These are phyloP conservation scores for Phaeotremella skinneri DNA, from an alignment of 768 basidiomycete species.

Conservation along the genomic window DNA sequence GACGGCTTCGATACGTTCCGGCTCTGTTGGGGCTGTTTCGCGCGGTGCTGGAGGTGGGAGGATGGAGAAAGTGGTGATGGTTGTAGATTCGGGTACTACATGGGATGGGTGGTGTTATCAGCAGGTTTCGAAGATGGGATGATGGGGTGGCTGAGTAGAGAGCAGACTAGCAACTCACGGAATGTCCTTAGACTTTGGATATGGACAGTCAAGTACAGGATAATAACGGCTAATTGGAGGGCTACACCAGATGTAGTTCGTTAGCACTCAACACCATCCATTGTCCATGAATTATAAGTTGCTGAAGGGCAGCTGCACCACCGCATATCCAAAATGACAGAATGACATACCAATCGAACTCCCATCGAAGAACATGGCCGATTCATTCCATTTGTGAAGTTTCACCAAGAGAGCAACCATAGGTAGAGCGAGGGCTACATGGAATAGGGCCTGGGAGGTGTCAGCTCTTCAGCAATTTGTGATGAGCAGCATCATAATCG, in stretches of 20 bases:
- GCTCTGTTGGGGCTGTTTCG: constrained; percentile 53
- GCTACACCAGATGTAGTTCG: constrained; percentile 56
- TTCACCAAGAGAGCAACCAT: constrained; percentile 73
- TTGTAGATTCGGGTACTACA: constrained; percentile 42
- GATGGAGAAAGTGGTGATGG: constrained; percentile 43
- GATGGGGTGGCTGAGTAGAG: not conserved
- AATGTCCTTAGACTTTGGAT: constrained; percentile 75
- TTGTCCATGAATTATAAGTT: too few relatives aligned
- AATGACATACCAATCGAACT: constrained; percentile 68
- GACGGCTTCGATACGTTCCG: constrained; percentile 73
- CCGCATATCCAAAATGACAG: too few relatives aligned
- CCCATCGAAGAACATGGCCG: constrained; percentile 93
- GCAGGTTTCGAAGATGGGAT: not conserved
- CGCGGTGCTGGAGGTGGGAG: constrained; percentile 44
- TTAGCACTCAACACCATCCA: too few relatives aligned
- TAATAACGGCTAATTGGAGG: constrained; percentile 69
- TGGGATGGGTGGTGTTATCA: not conserved
- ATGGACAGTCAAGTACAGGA: constrained; percentile 79
- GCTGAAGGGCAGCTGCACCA: too few relatives aligned
- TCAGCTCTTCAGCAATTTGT: not conserved
- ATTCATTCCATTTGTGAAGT: constrained; percentile 82
- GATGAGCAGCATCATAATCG: not conserved
- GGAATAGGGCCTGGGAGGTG: constrained; percentile 68
- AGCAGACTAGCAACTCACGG: constrained; percentile 48
- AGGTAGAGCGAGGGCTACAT: constrained; percentile 77